Conservation (phyloP, 2,329 filamentous ascomycete species). For the Coniochaeta hoffmannii region DNA sequence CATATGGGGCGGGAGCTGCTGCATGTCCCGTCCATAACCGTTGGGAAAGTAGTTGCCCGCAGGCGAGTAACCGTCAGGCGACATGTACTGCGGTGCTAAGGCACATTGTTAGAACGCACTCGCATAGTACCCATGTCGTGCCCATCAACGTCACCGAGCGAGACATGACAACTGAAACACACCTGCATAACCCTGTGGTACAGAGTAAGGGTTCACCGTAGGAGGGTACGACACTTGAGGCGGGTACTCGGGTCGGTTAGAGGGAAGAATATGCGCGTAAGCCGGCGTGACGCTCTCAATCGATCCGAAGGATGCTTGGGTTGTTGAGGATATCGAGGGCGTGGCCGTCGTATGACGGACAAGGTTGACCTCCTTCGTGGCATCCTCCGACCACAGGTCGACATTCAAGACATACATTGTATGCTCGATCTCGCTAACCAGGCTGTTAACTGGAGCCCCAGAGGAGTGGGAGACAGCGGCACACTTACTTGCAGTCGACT, state of each 20-base stretch:
- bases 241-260: slow-evolving; percentile 26
- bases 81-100: slow-evolving; percentile 1
- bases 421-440: slow-evolving; percentile 47
- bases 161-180: slow-evolving; percentile 4
- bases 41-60: slow-evolving; percentile 1
- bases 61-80: slow-evolving; percentile 1
- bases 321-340: slow-evolving; percentile 76
- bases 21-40: background rate
- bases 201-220: slow-evolving; percentile 17
- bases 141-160: background rate
- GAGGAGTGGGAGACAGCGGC: slow-evolving; percentile 6
- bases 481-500: slow-evolving; percentile 73
- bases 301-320: slow-evolving; percentile 67
- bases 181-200: slow-evolving; percentile 17
- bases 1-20: slow-evolving; percentile 1
- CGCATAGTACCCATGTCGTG: background rate
- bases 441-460: slow-evolving; percentile 21
- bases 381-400: slow-evolving; percentile 60
- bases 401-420: slow-evolving; percentile 54
- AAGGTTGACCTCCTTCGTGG: slow-evolving; percentile 58
- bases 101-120: background rate
- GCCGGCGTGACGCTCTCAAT: slow-evolving; percentile 27
- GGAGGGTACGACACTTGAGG: slow-evolving; percentile 17
- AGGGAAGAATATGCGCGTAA: slow-evolving; percentile 27
- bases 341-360: slow-evolving; percentile 56